Evolutionary conservation across 305 asterid genomes (phyloP), one percentile per base, ranked within the genome.

Genomic region (Petunia hybrid): DNA sequence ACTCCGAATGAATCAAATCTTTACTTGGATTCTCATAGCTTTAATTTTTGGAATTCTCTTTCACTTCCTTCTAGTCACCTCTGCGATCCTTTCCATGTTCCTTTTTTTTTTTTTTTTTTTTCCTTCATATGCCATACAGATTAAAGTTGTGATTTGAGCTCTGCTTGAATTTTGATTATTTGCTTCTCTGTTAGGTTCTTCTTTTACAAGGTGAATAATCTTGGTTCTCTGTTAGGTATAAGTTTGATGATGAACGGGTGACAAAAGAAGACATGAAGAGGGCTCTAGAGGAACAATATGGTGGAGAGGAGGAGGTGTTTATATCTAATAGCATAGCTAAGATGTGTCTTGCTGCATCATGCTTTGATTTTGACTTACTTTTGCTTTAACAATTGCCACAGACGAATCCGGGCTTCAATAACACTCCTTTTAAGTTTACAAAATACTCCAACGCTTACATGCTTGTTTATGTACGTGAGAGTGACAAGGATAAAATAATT

Each of bases 241-340:
- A 90, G 80, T 91, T 90, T 88, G 93, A 91, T 79, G 95, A 91
- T 83, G 95, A 90, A 74, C 85, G 93, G 71, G 95, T 91, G 70
- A 88, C 92, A 39, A 89, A 90, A 71, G 95, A 90, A 87, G 93
- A 90, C 82, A 80, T 80, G 83, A 86, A 90, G 83, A 88, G 88
- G 82, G 92, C 90, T 68, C 82, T 90, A 79, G 93, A 91, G 79
- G 93, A 91, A 83, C 92, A 89, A 75, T 91, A 88, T 82, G 95
- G 95, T 77, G 93, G 92, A 48, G 62, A 51, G 81, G 92, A 90
- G 83, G 92, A 87, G 85, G 94, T 76, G 31, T 22, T 22, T 22
- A 22, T 22, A 22, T 22, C 31, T 22, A 22, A 22, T 22, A 22
- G 31, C 31, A 22, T 22, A 22, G 31, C 31, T 22, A 22, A 22